phyloP scores from a whole-genome alignment of 2,329 filamentous ascomycete species.

The Penicillium verrucosum region DNA sequence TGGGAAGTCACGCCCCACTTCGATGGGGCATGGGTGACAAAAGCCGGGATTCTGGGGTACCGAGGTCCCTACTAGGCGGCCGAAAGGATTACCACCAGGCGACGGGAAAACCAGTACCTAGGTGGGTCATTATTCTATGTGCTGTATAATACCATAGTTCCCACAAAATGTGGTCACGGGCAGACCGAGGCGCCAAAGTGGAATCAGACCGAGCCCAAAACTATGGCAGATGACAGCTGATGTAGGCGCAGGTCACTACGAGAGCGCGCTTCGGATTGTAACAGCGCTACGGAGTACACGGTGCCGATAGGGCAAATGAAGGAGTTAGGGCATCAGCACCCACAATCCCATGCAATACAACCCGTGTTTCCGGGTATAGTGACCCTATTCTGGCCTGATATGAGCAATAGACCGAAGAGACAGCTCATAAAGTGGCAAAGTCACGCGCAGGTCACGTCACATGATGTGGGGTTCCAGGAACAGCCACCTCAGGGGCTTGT shows the following conservation, averaged over 20 bases:
- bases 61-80: not conserved
- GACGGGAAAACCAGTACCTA: not conserved
- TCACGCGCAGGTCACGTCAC: slow-evolving; percentile 8
- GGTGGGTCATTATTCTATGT: not conserved
- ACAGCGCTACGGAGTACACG: not conserved
- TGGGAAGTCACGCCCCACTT: not conserved
- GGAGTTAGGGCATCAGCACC: not conserved
- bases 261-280: slow-evolving; percentile 8
- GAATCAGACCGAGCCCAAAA: not conserved
- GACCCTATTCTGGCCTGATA: not conserved
- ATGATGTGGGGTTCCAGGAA: slow-evolving; percentile 6
- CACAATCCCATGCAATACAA: not conserved
- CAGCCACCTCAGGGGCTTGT: slow-evolving; percentile 17
- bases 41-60: not conserved
- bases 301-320: not conserved
- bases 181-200: not conserved
- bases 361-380: not conserved
- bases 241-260: not conserved
- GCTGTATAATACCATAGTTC: not conserved
- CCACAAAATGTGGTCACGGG: slow-evolving; percentile 2
- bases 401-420: not conserved
- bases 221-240: slow-evolving; percentile 6
- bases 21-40: not conserved
- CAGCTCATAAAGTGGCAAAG: slow-evolving; percentile 10
- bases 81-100: not conserved